Evolutionary conservation across 2,329 filamentous ascomycete genomes (phyloP).

Genomic region (Dothistroma pini): DNA sequence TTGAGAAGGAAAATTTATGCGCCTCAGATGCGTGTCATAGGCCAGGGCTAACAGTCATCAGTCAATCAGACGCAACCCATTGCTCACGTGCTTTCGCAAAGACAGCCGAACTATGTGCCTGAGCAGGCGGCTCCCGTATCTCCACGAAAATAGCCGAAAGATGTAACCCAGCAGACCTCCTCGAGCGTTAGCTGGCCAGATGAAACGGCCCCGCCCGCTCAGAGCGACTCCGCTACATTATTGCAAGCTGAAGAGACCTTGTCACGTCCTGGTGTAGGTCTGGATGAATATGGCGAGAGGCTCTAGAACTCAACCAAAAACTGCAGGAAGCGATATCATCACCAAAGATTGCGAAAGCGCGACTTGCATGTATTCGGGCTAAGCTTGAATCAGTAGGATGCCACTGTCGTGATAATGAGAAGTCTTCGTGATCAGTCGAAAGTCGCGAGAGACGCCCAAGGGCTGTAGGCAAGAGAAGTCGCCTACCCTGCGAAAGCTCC

Average conservation of each 20-base stretch:
- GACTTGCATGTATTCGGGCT: no score
- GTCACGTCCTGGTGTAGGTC: not conserved
- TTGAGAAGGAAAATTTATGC: not conserved
- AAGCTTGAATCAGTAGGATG: no score
- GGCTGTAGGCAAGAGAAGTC: no score
- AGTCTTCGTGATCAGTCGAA: not conserved
- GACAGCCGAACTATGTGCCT: not conserved
- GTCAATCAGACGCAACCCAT: not conserved
- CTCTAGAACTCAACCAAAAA: not conserved
- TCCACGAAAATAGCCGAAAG: not conserved
- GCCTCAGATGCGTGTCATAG: not conserved
- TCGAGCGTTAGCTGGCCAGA: no score
- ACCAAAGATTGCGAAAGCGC: not conserved
- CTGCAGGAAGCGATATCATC: not conserved
- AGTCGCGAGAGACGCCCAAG: no score
- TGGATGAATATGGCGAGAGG: not conserved
- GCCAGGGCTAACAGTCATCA: not conserved
- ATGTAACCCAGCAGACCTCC: not conserved
- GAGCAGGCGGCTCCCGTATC: not conserved
- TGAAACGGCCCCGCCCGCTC: no score
- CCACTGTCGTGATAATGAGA: not conserved
- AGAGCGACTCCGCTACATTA: not conserved
- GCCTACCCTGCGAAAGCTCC: no score
- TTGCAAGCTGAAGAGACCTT: not conserved
- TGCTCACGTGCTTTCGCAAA: not conserved